Percentiles rank a stretch among this genome's conserved stretches.
Evolutionary conservation across 176 grass and related monocot species (phyloP).

Genomic region (Carex littledalei): DNA sequence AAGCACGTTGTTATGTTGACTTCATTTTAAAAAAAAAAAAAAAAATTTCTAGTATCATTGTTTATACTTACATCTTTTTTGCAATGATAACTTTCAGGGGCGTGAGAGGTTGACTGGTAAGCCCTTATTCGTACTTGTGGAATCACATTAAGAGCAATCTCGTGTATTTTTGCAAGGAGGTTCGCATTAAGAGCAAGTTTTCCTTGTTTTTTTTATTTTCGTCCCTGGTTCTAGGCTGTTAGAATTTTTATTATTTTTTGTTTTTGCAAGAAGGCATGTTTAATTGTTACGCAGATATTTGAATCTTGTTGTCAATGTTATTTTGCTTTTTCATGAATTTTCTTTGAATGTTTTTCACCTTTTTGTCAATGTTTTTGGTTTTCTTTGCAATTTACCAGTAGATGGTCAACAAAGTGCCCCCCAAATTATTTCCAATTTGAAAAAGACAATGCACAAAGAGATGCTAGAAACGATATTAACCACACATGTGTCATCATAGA

Average conservation of each 20-base stretch:
- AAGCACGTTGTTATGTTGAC: no score
- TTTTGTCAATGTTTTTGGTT: neutral
- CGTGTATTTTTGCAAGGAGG: neutral
- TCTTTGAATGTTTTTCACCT: neutral
- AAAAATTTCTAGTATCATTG: no score
- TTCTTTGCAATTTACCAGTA: neutral
- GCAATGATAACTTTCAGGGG: slow-evolving; percentile 30
- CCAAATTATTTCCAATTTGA: neutral
- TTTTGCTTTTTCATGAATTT: neutral
- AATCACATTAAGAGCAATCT: slow-evolving; percentile 28
- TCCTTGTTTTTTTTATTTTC: neutral
- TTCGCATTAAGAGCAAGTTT: neutral
- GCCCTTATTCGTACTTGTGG: slow-evolving; percentile 44
- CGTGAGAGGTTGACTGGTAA: slow-evolving; percentile 55
- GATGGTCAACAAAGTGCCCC: neutral
- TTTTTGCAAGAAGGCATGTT: neutral
- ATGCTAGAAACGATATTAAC: neutral
- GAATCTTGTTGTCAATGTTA: neutral
- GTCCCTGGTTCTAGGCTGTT: neutral
- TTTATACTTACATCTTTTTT: neutral
- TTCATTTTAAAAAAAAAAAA: no score
- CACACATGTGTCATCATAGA: neutral
- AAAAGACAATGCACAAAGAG: neutral
- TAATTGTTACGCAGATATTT: slow-evolving; percentile 1
- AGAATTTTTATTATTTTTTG: neutral